A percentile compares a stretch with the other conserved stretches of the same genome.
phyloP scores from a whole-genome alignment of 179 eudicot genomes.

The Beta corolliflora region DNA sequence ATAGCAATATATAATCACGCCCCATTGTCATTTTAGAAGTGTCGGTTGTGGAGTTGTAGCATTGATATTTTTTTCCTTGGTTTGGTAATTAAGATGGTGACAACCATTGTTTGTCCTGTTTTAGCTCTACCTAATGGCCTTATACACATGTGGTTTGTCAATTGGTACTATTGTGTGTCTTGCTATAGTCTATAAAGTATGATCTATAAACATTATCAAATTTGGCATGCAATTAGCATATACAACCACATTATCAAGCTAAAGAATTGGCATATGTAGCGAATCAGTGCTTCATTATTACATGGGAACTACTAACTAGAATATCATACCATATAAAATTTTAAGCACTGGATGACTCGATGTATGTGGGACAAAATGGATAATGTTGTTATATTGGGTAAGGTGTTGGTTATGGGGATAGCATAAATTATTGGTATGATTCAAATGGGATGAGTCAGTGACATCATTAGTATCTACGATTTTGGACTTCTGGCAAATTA shows the following conservation, averaged over 20 bases:
- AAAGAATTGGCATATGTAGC: neutral
- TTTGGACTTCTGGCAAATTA: no score
- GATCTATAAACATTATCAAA: neutral
- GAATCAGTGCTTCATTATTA: no score
- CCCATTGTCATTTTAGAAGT: no score
- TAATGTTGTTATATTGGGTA: neutral
- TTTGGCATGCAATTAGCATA: neutral
- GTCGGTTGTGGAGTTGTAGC: no score
- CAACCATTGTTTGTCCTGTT: conserved; percentile 2
- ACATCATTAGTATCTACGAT: no score
- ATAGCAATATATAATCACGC: no score
- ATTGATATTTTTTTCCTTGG: neutral
- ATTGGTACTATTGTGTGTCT: neutral
- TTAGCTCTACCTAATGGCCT: neutral
- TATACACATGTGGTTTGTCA: conserved; percentile 1
- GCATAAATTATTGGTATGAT: no score
- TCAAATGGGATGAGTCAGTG: no score
- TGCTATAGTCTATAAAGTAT: no score
- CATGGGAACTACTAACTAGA: no score
- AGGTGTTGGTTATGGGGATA: no score
- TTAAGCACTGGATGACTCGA: neutral
- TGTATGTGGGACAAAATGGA: neutral
- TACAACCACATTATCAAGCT: neutral
- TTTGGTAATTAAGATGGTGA: neutral
- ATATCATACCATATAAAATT: no score